These are phyloP conservation scores for Fusarium sp. DNA, from an alignment of 2,329 filamentous ascomycete species.

Conservation along the genomic window DNA sequence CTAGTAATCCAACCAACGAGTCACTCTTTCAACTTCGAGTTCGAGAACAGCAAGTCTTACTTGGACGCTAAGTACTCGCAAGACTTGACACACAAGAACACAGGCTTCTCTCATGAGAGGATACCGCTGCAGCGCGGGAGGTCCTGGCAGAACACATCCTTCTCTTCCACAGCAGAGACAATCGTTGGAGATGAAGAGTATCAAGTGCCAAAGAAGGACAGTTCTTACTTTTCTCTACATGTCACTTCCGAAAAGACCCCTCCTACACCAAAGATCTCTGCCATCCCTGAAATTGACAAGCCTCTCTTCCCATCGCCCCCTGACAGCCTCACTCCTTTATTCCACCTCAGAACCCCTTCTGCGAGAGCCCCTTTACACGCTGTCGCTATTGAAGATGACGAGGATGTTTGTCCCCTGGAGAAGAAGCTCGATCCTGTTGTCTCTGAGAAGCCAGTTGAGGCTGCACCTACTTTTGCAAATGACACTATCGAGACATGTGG, in stretches of 20 bases:
- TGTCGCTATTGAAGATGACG: neutral
- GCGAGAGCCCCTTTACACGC: neutral
- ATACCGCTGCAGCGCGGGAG: neutral
- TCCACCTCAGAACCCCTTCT: neutral
- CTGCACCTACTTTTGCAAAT: neutral
- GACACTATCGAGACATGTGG: constrained; percentile 31
- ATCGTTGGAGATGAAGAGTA: constrained; percentile 8
- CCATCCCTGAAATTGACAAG: neutral
- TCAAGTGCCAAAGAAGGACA: neutral
- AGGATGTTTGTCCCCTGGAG: constrained; percentile 12
- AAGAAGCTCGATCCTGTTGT: neutral
- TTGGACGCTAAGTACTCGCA: neutral
- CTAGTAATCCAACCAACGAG: neutral
- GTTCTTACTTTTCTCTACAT: constrained; percentile 2
- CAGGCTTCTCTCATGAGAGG: neutral
- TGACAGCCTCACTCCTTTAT: neutral
- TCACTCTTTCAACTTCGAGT: neutral
- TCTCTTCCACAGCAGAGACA: constrained; percentile 27
- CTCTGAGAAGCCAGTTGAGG: neutral
- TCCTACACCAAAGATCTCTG: neutral
- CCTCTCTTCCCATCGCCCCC: neutral
- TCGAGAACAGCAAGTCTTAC: neutral
- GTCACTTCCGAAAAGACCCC: neutral
- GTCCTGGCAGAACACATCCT: constrained; percentile 11
- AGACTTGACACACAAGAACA: neutral